These are phyloP conservation scores for cucumber (Cucumis sativus) DNA, from an alignment of 306 rosid genomes.

Conservation along the genomic window DNA sequence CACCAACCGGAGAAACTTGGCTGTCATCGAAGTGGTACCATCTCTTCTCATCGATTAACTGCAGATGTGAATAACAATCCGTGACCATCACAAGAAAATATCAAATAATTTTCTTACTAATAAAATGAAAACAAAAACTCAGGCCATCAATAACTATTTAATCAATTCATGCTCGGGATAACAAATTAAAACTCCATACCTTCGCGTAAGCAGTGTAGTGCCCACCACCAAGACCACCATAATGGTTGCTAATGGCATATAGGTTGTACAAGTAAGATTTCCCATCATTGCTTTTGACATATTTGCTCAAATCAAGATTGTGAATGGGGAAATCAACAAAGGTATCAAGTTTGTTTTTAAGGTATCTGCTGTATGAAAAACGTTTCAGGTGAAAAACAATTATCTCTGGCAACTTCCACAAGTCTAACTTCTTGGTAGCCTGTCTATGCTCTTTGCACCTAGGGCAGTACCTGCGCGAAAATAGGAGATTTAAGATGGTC, in stretches of 20 bases:
- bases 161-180: background rate
- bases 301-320: slow-evolving; percentile 81
- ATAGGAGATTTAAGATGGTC: background rate
- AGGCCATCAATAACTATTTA: background rate
- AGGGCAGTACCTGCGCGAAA: slow-evolving; percentile 76
- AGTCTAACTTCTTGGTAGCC: slow-evolving; percentile 92
- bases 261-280: slow-evolving; percentile 52
- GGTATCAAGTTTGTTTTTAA: slow-evolving; percentile 91
- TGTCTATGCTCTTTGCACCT: slow-evolving; percentile 94
- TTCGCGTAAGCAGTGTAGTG: slow-evolving; percentile 94
- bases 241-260: slow-evolving; percentile 94
- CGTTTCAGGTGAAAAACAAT: slow-evolving; percentile 95
- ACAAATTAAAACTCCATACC: slow-evolving; percentile 22
- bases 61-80: slow-evolving; percentile 16
- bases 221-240: slow-evolving; percentile 97
- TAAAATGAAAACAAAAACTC: background rate
- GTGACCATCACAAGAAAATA: background rate
- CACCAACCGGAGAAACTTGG: slow-evolving; percentile 55
- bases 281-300: slow-evolving; percentile 74
- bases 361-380: slow-evolving; percentile 92
- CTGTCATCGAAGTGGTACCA: slow-evolving; percentile 98
- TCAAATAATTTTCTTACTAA: background rate
- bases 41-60: slow-evolving; percentile 80
- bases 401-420: slow-evolving; percentile 95
- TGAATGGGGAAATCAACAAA: slow-evolving; percentile 86